Evolutionary conservation across 2,329 filamentous ascomycete genomes (phyloP).

Genomic region (Sporothrix mexicana): DNA sequence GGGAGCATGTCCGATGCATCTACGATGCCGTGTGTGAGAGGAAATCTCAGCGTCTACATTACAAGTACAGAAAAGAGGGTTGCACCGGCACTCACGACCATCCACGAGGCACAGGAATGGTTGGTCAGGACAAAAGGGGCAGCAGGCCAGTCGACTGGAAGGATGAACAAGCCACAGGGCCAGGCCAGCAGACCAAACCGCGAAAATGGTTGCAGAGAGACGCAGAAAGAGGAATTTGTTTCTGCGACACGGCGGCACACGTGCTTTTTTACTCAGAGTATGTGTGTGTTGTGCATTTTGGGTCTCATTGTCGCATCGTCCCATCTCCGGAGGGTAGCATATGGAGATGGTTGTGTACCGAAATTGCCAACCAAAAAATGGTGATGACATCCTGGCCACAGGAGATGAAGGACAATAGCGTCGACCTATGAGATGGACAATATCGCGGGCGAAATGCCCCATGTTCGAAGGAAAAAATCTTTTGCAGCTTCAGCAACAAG

Average conservation of each 20-base stretch:
- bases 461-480: background rate
- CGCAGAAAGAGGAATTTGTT: slow-evolving; percentile 8
- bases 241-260: slow-evolving; percentile 14
- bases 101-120: background rate
- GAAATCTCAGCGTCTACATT: background rate
- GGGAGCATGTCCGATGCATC: background rate
- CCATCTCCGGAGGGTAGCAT: slow-evolving; percentile 17
- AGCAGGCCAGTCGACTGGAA: slow-evolving; percentile 5
- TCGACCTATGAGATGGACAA: background rate
- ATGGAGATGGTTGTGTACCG: background rate
- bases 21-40: background rate
- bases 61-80: background rate
- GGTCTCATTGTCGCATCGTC: background rate
- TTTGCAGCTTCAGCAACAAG: slow-evolving; percentile 21
- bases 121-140: background rate
- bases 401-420: background rate
- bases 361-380: slow-evolving; percentile 15
- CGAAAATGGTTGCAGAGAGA: background rate
- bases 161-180: slow-evolving; percentile 1
- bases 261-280: background rate
- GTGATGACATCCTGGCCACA: background rate
- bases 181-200: background rate
- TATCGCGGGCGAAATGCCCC: no score
- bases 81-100: slow-evolving; percentile 10
- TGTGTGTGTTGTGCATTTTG: no score